Base-by-base conservation (phyloP, 1,139 yeast genomes). In the Kodamaea ohmeri region DNA sequence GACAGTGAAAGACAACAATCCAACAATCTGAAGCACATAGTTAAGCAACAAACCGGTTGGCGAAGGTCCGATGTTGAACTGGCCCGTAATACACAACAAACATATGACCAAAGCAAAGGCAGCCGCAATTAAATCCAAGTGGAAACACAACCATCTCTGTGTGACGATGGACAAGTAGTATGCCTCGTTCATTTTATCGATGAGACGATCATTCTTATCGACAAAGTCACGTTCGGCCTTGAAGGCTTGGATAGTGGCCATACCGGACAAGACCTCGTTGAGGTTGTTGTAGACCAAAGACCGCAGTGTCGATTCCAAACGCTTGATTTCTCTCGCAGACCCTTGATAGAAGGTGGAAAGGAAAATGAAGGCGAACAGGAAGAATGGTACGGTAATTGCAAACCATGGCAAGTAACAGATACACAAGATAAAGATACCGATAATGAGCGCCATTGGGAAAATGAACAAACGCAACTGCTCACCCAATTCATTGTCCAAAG, bases 271-370 rank as follows among this genome's bases (percentile, higher is more conserved):
- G 8, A 70, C 62, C 50, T 71, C 76, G 46, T 67, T 67, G 55
- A 69, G 67, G 44, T 69, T 68, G 49, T 67, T 68, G 56, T 66
- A 69, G 9, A 70, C 74, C 45, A 66, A 58, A 1, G 75, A 69
- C 48, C 76, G 58, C 48, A 67, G 73, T 16, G 63, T 54, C 1
- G 75, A 70, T 52, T 70, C 76, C 43, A 62, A 50, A 55, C 76
- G 56, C 49, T 69, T 70, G 44, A 70, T 60, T 51, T 71, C 76
- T 47, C 74, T 56, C 5, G 73, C 61, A 27, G 72, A 61, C 18
- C 67, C 73, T 40, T 66, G 71, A 49, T 68, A 69, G 43, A 65
- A 65, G 47, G 67, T 62, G 6, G 71, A 60, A 38, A 67, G 50
- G 40, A 65, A 54, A 31, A 56, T 38, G 48, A 68, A 66, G 2